Conservation (phyloP, 495 filamentous ascomycete genomes). For the Lophium mytilinum region DNA sequence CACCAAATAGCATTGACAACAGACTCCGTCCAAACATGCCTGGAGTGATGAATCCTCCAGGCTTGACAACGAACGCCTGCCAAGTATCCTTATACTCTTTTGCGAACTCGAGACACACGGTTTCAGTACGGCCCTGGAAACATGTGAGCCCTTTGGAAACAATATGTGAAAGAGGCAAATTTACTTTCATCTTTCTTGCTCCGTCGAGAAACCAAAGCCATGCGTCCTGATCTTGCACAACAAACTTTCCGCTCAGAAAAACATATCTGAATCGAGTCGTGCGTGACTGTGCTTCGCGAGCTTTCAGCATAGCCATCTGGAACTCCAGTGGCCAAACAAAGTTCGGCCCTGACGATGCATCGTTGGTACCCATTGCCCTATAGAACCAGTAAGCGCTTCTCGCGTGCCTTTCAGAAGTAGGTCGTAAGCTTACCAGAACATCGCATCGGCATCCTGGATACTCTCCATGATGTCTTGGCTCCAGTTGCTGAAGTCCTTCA, state of each 20-base stretch:
- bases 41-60: neutral
- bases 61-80: constrained; percentile 1
- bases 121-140: neutral
- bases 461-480: neutral
- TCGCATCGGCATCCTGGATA: neutral
- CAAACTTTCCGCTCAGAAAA: neutral
- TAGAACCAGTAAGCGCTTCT: neutral
- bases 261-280: neutral
- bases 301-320: constrained; percentile 1
- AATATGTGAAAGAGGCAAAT: neutral
- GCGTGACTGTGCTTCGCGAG: neutral
- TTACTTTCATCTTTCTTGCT: constrained; percentile 1
- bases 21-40: neutral
- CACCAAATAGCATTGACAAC: neutral
- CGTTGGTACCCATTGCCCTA: constrained; percentile 2
- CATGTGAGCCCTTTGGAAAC: neutral
- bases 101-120: neutral
- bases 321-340: neutral
- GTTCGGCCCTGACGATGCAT: constrained; percentile 1
- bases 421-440: neutral
- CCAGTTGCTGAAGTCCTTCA: neutral
- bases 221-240: neutral
- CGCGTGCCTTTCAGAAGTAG: no score
- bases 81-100: neutral
- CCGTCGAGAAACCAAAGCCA: neutral